These are phyloP conservation scores for Rubroboletus pulcherrimus DNA, from an alignment of 768 basidiomycete genomes.

Conservation along the genomic window DNA sequence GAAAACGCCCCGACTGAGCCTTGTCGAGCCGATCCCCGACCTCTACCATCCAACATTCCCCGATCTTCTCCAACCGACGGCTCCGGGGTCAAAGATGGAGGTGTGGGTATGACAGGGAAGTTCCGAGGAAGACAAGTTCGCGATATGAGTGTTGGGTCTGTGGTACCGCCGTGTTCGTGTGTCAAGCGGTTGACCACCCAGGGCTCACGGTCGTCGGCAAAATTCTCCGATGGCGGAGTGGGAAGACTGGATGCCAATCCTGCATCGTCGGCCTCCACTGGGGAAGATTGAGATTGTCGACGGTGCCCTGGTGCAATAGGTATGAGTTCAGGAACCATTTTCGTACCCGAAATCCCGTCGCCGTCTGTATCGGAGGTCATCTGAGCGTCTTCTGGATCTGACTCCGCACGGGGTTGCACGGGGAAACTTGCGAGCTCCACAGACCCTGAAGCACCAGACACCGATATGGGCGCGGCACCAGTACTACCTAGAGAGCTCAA, in stretches of 20 bases:
- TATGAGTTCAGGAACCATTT: background rate
- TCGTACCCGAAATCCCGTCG: background rate
- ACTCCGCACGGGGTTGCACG: background rate
- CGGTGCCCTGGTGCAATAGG: too few relatives aligned
- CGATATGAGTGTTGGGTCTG: background rate
- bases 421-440: background rate
- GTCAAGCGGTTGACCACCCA: background rate
- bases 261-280: background rate
- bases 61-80: background rate
- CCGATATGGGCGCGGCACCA: background rate
- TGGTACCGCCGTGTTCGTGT: background rate
- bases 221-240: conserved; percentile 3
- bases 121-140: background rate
- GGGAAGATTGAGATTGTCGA: background rate
- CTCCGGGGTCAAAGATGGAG: background rate
- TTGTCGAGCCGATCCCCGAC: background rate
- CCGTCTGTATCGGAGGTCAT: background rate
- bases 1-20: background rate
- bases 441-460: background rate
- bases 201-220: background rate
- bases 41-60: background rate
- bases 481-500: background rate
- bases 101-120: conserved; percentile 2
- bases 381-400: background rate
- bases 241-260: background rate